Conservation (phyloP, 2,329 filamentous ascomycete species). For the Fusarium verrucosum region DNA sequence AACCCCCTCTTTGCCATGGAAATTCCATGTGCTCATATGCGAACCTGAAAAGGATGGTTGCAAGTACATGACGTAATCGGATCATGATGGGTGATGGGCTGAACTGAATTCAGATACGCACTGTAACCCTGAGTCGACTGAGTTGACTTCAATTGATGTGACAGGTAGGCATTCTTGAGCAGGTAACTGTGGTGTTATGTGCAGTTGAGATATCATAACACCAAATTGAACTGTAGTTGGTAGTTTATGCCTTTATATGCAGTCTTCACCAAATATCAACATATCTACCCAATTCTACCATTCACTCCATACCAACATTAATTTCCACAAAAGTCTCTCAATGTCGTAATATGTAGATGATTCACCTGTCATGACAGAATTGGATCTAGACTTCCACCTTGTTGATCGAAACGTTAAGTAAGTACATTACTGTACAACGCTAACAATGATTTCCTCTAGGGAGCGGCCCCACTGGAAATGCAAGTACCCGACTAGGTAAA, state of each 20-base stretch:
- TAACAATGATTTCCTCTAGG: slow-evolving; percentile 25
- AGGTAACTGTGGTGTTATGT: background rate
- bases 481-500: slow-evolving; percentile 13
- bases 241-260: background rate
- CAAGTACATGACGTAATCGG: slow-evolving; percentile 44
- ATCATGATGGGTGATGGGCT: slow-evolving; percentile 25
- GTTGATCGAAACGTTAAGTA: slow-evolving; percentile 4
- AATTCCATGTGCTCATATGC: slow-evolving; percentile 36
- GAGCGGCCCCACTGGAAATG: slow-evolving; percentile 18
- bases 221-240: background rate
- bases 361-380: background rate
- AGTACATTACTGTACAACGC: too few relatives aligned
- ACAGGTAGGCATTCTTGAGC: background rate
- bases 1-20: slow-evolving; percentile 8
- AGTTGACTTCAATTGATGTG: background rate
- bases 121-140: background rate
- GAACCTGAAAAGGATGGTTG: slow-evolving; percentile 26
- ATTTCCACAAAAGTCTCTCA: too few relatives aligned
- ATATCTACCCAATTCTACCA: too few relatives aligned
- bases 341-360: slow-evolving; percentile 24
- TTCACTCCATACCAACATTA: background rate
- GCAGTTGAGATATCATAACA: background rate
- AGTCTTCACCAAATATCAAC: too few relatives aligned
- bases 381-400: slow-evolving; percentile 12
- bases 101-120: slow-evolving; percentile 18